A percentile compares a stretch with the other conserved stretches of the same genome.
Evolutionary conservation across 805 yeast species (phyloP).

Genomic region (Lipomyces yamanashiensis): DNA sequence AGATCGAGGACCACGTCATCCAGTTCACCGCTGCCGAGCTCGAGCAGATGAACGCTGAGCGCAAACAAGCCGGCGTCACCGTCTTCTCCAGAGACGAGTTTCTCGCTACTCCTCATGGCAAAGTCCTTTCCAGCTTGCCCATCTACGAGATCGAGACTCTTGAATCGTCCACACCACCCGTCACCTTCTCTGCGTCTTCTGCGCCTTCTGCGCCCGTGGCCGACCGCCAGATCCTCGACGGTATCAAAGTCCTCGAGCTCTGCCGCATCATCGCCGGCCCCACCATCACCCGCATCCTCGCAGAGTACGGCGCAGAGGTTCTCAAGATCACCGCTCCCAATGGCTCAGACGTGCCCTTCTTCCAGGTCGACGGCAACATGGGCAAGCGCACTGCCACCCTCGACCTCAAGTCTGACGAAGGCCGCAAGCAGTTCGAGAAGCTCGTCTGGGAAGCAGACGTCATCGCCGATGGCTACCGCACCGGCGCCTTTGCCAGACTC

Average conservation of each 20-base stretch:
- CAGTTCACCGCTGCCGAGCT: slow-evolving; percentile 43
- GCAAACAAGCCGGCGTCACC: slow-evolving; percentile 46
- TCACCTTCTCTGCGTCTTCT: slow-evolving; percentile 38
- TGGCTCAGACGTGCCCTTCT: slow-evolving; percentile 47
- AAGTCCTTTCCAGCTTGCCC: slow-evolving; percentile 39
- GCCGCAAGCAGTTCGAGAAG: slow-evolving; percentile 42
- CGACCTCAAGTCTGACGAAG: slow-evolving; percentile 43
- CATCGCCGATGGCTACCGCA: slow-evolving; percentile 46
- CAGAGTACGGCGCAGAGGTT: slow-evolving; percentile 47
- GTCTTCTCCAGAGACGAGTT: slow-evolving; percentile 44
- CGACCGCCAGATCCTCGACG: slow-evolving; percentile 41
- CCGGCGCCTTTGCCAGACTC: slow-evolving; percentile 43
- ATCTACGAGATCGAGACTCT: slow-evolving; percentile 33
- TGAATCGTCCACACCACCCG: slow-evolving; percentile 43
- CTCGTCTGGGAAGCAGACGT: slow-evolving; percentile 46
- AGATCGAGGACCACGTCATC: slow-evolving; percentile 20
- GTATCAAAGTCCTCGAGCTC: slow-evolving; percentile 46
- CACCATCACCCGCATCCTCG: slow-evolving; percentile 45
- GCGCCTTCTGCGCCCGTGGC: not conserved
- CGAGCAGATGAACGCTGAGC: slow-evolving; percentile 42
- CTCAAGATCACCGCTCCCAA: slow-evolving; percentile 43
- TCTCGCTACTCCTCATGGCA: slow-evolving; percentile 44
- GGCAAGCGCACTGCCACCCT: slow-evolving; percentile 46
- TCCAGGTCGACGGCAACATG: slow-evolving; percentile 47
- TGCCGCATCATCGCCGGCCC: slow-evolving; percentile 48